A percentile compares a stretch with the other conserved stretches of the same genome.
Evolutionary conservation across 2,329 filamentous ascomycete species (phyloP).

Genomic region (Monosporascus cannonballus): DNA sequence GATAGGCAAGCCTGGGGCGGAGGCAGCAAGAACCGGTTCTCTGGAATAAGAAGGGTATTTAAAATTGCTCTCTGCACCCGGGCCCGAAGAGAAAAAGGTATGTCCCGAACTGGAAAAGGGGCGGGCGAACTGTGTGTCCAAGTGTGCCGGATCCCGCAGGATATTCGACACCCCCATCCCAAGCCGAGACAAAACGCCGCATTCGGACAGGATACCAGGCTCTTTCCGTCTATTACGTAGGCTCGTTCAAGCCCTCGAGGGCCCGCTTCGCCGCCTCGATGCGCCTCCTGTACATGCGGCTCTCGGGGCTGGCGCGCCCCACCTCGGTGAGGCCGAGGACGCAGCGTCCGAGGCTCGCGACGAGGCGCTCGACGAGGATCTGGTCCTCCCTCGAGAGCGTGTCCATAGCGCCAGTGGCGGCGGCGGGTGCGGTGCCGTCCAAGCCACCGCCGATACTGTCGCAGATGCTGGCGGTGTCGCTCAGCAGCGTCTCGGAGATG

Average conservation of each 20-base stretch:
- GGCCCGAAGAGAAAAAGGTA: too few relatives aligned
- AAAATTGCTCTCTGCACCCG: too few relatives aligned
- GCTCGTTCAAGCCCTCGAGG: slow-evolving; percentile 60
- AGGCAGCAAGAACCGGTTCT: too few relatives aligned
- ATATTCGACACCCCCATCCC: too few relatives aligned
- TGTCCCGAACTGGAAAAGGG: too few relatives aligned
- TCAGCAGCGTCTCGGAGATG: slow-evolving; percentile 43
- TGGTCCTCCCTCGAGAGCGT: slow-evolving; percentile 50
- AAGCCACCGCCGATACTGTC: slow-evolving; percentile 25
- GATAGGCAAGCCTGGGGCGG: too few relatives aligned
- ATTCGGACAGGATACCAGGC: too few relatives aligned
- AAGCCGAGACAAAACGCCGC: too few relatives aligned
- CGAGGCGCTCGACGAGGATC: slow-evolving; percentile 51
- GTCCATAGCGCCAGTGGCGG: slow-evolving; percentile 35
- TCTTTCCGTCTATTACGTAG: slow-evolving; percentile 7
- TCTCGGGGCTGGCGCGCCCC: slow-evolving; percentile 49
- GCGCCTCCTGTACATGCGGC: slow-evolving; percentile 59
- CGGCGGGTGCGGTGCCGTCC: slow-evolving; percentile 12
- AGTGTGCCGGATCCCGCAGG: too few relatives aligned
- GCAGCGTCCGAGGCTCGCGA: slow-evolving; percentile 54
- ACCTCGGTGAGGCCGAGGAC: slow-evolving; percentile 53
- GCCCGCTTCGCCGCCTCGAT: slow-evolving; percentile 70
- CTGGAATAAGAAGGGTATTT: too few relatives aligned
- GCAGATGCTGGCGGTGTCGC: slow-evolving; percentile 38
- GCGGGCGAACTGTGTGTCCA: too few relatives aligned